Percentiles rank a stretch among this genome's conserved stretches.
These are phyloP conservation scores for Amaranthus tricolor DNA, from an alignment of 179 eudicot species.

Conservation along the genomic window DNA sequence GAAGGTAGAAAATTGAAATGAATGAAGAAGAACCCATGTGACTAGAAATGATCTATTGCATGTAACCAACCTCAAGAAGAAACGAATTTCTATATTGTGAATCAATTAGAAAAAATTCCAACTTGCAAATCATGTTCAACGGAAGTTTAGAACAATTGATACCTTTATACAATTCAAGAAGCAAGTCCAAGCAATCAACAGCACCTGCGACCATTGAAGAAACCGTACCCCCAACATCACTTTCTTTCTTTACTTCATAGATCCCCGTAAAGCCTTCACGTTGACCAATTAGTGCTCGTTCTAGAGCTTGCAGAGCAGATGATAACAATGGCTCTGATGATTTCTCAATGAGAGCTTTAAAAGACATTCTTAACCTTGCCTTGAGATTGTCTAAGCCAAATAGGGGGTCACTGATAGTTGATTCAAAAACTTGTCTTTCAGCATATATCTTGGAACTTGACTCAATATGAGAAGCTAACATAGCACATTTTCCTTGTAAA, in stretches of 20 bases:
- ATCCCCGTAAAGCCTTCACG: slow-evolving; percentile 43
- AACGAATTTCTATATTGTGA: background rate
- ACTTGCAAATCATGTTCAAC: background rate
- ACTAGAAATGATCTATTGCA: background rate
- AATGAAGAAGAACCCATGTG: background rate
- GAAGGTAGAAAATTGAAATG: no score
- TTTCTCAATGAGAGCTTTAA: slow-evolving; percentile 53
- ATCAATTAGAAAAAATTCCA: background rate
- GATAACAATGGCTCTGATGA: slow-evolving; percentile 58
- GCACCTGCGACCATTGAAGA: slow-evolving; percentile 85
- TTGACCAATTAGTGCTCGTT: slow-evolving; percentile 69
- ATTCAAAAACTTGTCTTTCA: slow-evolving; percentile 29
- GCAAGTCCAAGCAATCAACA: slow-evolving; percentile 76
- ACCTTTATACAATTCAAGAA: slow-evolving; percentile 88
- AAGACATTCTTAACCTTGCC: slow-evolving; percentile 65
- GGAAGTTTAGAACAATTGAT: slow-evolving; percentile 15
- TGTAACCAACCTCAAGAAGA: background rate
- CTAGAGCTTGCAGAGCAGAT: slow-evolving; percentile 60
- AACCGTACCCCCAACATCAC: slow-evolving; percentile 55
- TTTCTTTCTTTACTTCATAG: slow-evolving; percentile 54
- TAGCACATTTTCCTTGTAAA: slow-evolving; percentile 78
- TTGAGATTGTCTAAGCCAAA: slow-evolving; percentile 55
- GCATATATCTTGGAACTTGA: slow-evolving; percentile 53
- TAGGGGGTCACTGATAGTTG: slow-evolving; percentile 25
- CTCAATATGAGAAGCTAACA: slow-evolving; percentile 61